Evolutionary conservation across 129 eudicot species (phyloP).

Genomic region (Deinandra increscens): DNA sequence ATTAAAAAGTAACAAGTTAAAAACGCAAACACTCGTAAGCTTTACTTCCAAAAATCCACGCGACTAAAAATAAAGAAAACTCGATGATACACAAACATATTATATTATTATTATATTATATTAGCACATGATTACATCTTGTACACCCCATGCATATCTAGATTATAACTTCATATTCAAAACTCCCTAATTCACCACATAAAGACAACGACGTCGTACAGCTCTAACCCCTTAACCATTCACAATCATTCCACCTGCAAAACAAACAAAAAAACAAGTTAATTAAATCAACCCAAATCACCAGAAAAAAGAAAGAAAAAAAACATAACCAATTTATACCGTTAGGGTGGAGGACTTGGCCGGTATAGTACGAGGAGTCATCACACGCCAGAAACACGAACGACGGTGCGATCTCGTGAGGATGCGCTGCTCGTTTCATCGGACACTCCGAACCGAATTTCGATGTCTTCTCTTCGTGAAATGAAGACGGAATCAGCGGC

Average conservation of each 20-base stretch:
- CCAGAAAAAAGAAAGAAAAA: not conserved
- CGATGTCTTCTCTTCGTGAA: constrained; percentile 48
- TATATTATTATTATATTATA: no score
- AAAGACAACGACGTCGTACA: no score
- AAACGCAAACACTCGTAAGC: no score
- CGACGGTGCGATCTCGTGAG: constrained; percentile 65
- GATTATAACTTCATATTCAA: not conserved
- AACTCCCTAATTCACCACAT: not conserved
- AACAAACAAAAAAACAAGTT: not conserved
- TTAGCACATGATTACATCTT: not conserved
- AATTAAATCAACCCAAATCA: not conserved
- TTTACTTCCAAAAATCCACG: no score
- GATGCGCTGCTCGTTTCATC: constrained; percentile 85
- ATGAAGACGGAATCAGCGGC: constrained; percentile 78
- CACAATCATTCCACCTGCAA: constrained; percentile 55
- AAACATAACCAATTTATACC: constrained; percentile 35
- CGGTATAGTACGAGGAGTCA: constrained; percentile 74
- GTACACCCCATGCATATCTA: not conserved
- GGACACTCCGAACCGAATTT: constrained; percentile 70
- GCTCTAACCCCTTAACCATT: constrained; percentile 46
- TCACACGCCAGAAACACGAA: constrained; percentile 74
- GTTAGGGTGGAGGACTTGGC: constrained; percentile 88
- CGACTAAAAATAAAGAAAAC: no score
- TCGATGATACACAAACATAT: no score
- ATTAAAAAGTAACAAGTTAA: no score